Conservation (phyloP, 176 grass and related monocot genomes). For the Aegilops umbellulata region DNA sequence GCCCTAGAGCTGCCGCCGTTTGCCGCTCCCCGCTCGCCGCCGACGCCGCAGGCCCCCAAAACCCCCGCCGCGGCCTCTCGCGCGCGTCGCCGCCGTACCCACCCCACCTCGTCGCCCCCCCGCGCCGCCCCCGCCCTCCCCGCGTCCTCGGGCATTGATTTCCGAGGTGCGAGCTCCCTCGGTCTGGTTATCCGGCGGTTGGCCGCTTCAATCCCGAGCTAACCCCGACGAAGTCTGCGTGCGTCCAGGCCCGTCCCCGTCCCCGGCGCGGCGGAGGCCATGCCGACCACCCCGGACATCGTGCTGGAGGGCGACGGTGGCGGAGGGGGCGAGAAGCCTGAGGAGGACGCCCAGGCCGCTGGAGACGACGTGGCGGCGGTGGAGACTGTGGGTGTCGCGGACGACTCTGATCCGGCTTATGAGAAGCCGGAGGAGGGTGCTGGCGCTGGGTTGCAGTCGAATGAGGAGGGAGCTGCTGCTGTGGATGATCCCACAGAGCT, state of each 20-base stretch:
- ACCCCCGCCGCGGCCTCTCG: neutral
- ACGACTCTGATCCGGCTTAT: neutral
- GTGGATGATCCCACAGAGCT: neutral
- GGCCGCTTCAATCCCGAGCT: neutral
- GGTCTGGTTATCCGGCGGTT: neutral
- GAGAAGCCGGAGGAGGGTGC: neutral
- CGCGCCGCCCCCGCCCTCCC: neutral
- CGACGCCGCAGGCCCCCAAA: neutral
- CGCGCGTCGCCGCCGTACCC: neutral
- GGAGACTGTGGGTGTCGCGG: neutral
- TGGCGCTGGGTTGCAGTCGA: neutral
- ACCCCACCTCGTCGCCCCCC: neutral
- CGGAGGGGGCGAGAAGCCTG: constrained; percentile 18
- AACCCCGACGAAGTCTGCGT: neutral
- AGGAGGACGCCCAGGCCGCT: neutral
- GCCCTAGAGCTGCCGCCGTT: neutral
- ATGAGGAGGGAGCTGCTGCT: neutral
- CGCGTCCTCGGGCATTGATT: neutral
- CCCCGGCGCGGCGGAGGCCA: constrained; percentile 7
- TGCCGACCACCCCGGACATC: constrained; percentile 6
- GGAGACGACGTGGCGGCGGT: constrained; percentile 19
- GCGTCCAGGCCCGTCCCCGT: neutral
- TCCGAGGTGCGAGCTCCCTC: neutral
- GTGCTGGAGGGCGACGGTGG: neutral
- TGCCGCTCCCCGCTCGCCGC: neutral